A percentile compares a stretch with the other conserved stretches of the same genome.
Conservation (phyloP, 2,329 filamentous ascomycete genomes). For the Aspergillus sp. region DNA sequence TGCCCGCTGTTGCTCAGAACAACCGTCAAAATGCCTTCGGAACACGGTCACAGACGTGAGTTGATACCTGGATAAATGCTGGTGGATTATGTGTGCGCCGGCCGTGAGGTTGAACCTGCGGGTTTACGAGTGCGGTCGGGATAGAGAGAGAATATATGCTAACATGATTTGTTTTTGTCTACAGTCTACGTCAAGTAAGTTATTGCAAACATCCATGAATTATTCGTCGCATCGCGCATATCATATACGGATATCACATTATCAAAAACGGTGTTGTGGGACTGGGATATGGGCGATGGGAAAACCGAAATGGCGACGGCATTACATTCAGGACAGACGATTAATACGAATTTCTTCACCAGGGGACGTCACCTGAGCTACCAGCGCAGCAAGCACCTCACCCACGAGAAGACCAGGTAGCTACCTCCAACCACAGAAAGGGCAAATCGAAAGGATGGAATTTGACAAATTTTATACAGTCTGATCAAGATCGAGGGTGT, state of each 20-base stretch:
- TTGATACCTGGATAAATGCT: conserved; percentile 28
- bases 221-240: conserved; percentile 10
- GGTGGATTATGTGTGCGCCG: conserved; percentile 9
- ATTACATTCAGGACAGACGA: conserved; percentile 13
- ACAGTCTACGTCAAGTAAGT: conserved; percentile 89
- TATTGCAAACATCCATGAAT: conserved; percentile 13
- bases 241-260: too few relatives aligned
- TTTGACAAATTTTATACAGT: conserved; percentile 40
- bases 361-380: conserved; percentile 98
- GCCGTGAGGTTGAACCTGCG: conserved; percentile 4
- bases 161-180: conserved; percentile 24
- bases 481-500: conserved; percentile 99
- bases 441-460: conserved; percentile 10
- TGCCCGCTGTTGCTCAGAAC: conserved; percentile 38
- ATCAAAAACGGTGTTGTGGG: conserved; percentile 6
- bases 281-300: conserved; percentile 6
- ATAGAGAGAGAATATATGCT: conserved; percentile 17
- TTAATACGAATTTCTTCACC: conserved; percentile 33
- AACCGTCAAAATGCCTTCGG: conserved; percentile 76
- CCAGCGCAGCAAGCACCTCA: conserved; percentile 89
- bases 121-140: conserved; percentile 2
- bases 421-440: conserved; percentile 10
- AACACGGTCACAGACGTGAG: conserved; percentile 85
- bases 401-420: conserved; percentile 73
- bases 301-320: conserved; percentile 2